Percentiles rank a stretch among this genome's conserved stretches.
phyloP scores from a whole-genome alignment of 2,329 filamentous ascomycete species.

The Diaporthe velutina region DNA sequence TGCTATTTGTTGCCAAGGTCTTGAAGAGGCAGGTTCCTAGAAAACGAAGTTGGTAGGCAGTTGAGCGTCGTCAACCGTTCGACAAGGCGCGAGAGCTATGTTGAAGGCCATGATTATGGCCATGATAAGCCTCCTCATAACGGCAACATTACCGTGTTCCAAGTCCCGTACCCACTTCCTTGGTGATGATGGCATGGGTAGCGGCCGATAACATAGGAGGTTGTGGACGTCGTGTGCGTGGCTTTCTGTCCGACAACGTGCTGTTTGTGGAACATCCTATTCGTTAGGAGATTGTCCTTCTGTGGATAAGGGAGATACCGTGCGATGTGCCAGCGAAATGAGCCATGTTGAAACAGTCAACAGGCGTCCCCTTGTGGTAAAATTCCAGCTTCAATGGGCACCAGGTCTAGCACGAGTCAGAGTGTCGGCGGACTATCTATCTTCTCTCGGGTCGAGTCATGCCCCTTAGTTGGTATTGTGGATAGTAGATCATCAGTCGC shows the following conservation, averaged over 20 bases:
- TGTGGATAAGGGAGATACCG: not conserved
- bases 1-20: no score
- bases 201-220: no score
- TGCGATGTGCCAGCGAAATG: not conserved
- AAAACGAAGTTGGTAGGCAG: not conserved
- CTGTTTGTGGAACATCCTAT: not conserved
- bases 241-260: not conserved
- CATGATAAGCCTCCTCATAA: not conserved
- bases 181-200: not conserved
- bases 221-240: not conserved
- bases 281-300: not conserved
- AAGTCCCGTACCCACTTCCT: not conserved
- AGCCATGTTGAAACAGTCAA: not conserved
- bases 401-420: not conserved
- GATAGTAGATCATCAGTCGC: not conserved
- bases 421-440: conserved; percentile 10
- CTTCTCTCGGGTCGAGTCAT: conserved; percentile 18
- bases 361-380: not conserved
- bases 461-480: not conserved
- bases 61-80: no score
- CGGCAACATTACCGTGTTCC: not conserved
- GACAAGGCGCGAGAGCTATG: not conserved
- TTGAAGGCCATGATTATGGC: not conserved
- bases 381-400: not conserved
- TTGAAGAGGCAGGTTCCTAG: not conserved